Evolutionary conservation across 2,329 filamentous ascomycete species (phyloP).

Genomic region (Zarea fungicola): DNA sequence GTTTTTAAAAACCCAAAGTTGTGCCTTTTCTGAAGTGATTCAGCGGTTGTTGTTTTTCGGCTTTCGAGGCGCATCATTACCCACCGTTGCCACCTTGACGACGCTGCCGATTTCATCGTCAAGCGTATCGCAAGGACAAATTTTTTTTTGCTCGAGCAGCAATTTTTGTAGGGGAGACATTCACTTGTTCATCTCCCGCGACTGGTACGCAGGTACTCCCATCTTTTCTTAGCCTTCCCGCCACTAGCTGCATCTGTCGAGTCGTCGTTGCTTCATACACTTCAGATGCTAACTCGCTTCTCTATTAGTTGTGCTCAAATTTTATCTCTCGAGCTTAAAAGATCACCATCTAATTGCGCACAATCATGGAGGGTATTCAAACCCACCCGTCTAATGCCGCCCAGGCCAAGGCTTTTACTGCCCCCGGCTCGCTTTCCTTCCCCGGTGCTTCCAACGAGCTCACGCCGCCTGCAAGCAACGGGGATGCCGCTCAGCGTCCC

Average conservation of each 20-base stretch:
- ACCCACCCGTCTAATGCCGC: constrained; percentile 87
- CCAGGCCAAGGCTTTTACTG: constrained; percentile 94
- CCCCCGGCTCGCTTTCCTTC: constrained; percentile 86
- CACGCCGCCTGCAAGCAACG: constrained; percentile 71
- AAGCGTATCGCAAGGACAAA: constrained; percentile 18
- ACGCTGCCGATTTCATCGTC: constrained; percentile 19
- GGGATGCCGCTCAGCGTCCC: constrained; percentile 42
- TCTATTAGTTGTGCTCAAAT: constrained; percentile 30
- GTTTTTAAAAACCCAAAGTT: constrained; percentile 24
- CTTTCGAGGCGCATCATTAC: neutral
- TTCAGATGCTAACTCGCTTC: constrained; percentile 22
- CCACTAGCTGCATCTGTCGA: neutral
- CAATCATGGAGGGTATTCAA: constrained; percentile 80
- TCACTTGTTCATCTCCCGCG: constrained; percentile 94
- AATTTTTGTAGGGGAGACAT: constrained; percentile 76
- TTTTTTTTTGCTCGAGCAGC: constrained; percentile 29
- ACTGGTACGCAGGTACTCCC: constrained; percentile 48
- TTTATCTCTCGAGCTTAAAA: constrained; percentile 14
- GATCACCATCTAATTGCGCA: constrained; percentile 5
- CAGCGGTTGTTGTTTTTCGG: constrained; percentile 20
- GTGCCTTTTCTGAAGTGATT: constrained; percentile 25
- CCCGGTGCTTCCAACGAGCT: constrained; percentile 78
- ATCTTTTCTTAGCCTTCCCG: constrained; percentile 22
- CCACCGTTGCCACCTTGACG: constrained; percentile 12
- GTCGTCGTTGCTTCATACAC: neutral